Base-by-base conservation (phyloP, 352 stramenopile genomes). In the Thraustochytrium aureum region DNA sequence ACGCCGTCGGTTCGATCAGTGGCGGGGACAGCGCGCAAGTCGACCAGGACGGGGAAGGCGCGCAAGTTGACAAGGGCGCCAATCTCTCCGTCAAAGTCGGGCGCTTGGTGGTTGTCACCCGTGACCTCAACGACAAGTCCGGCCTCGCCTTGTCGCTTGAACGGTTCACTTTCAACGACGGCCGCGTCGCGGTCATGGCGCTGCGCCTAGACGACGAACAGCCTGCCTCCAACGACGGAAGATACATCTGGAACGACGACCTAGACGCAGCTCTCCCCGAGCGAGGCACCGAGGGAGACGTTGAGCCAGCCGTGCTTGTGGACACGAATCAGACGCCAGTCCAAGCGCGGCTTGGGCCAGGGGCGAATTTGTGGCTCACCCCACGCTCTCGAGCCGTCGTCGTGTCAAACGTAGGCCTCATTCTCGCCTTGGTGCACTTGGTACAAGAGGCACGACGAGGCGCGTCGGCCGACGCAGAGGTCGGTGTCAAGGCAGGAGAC, bases 381-480 rank as follows among this genome's bases (percentile, higher is more conserved):
- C 64, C 64, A 37, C 42, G 10, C 6, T 74, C 64, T 4, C 39
- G 61, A 37, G 6, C 39, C 10, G 64, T 61, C 4, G 43, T 37
- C 26, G 41, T 38, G 4, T 42, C 64, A 12, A 4, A 61, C 14
- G 32, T 35, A 17, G 30, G 37, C 39, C 32, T 41, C 39, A 17
- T 74, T 17, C 64, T 61, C 12, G 30, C 10, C 7, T 61, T 12
- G 6, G 32, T 12, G 17, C 59, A 60, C 41, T 41, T 45, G 3
- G 30, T 61, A 2, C 17, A 74, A 12, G 62, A 74, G 64, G 30
- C n/a, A n/a, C n/a, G n/a, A n/a, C n/a, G n/a, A n/a, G n/a, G n/a
- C n/a, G n/a, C n/a, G n/a, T n/a, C n/a, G n/a, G n/a, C n/a, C n/a
- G n/a, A n/a, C n/a, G n/a, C n/a, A n/a, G n/a, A n/a, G n/a, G n/a